Conservation (phyloP, 2,329 filamentous ascomycete genomes). For the Harringtonia lauricola region DNA sequence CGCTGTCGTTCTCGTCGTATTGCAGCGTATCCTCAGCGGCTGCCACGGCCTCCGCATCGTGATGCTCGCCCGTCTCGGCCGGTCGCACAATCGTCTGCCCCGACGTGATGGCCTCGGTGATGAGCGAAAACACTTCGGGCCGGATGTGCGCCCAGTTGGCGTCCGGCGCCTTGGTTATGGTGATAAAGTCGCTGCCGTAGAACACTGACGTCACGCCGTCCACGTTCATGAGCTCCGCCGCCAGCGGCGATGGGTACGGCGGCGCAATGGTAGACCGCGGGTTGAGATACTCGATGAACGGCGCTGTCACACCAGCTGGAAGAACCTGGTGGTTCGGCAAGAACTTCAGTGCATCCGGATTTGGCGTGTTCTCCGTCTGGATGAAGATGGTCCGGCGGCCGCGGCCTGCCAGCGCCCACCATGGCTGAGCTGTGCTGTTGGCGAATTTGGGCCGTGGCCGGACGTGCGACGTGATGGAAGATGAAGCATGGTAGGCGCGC, state of each 20-base stretch:
- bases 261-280: slow-evolving; percentile 81
- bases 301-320: slow-evolving; percentile 57
- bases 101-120: slow-evolving; percentile 81
- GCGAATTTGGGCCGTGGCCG: slow-evolving; percentile 15
- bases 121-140: slow-evolving; percentile 88
- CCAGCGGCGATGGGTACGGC: slow-evolving; percentile 83
- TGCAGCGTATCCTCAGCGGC: slow-evolving; percentile 51
- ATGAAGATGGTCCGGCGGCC: slow-evolving; percentile 79
- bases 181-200: slow-evolving; percentile 93
- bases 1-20: slow-evolving; percentile 83
- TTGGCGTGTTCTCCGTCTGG: slow-evolving; percentile 90
- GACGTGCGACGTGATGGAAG: neutral
- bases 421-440: slow-evolving; percentile 14
- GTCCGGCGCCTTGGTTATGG: slow-evolving; percentile 79
- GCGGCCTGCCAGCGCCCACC: slow-evolving; percentile 13
- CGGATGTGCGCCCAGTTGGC: slow-evolving; percentile 92
- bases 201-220: slow-evolving; percentile 94
- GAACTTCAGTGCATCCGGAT: slow-evolving; percentile 94
- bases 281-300: slow-evolving; percentile 85
- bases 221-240: slow-evolving; percentile 80
- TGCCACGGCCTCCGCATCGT: neutral
- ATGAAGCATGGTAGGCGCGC: neutral
- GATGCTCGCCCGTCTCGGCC: slow-evolving; percentile 16
- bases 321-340: slow-evolving; percentile 81
- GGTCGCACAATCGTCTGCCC: slow-evolving; percentile 73